Evolutionary conservation across 768 basidiomycete genomes (phyloP).

Genomic region (Kwoniella bestiolae): DNA sequence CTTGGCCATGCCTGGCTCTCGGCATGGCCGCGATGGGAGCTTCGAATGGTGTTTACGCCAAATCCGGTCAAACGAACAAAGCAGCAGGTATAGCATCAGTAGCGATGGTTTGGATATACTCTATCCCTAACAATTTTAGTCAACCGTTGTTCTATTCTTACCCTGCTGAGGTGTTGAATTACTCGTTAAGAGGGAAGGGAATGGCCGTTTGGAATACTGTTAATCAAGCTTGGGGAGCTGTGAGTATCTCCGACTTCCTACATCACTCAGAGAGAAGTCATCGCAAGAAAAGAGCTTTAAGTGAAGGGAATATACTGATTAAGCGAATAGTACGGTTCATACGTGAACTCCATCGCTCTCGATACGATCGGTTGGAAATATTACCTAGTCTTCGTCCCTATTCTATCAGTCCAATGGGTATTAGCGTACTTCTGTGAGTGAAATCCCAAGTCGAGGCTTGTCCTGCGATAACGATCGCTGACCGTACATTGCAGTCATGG

Average conservation of each 20-base stretch:
- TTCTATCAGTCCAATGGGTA: constrained; percentile 39
- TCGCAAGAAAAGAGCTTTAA: constrained; percentile 19
- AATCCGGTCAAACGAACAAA: constrained; percentile 13
- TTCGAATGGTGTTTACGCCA: neutral
- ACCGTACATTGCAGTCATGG: constrained; percentile 17
- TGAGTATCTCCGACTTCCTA: neutral
- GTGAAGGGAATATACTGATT: neutral
- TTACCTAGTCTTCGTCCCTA: constrained; percentile 47
- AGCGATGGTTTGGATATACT: constrained; percentile 13
- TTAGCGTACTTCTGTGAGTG: constrained; percentile 37
- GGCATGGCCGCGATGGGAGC: constrained; percentile 15
- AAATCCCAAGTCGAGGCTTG: neutral
- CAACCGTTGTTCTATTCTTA: constrained; percentile 20
- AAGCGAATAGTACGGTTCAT: constrained; percentile 7
- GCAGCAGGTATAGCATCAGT: constrained; percentile 55
- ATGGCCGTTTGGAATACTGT: constrained; percentile 32
- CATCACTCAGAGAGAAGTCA: too few species aligned
- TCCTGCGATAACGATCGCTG: neutral
- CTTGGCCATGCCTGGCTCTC: constrained; percentile 13
- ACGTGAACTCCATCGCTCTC: constrained; percentile 32
- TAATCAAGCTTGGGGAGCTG: constrained; percentile 13
- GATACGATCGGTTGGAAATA: constrained; percentile 33
- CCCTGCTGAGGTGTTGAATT: constrained; percentile 37
- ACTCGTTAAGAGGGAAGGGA: constrained; percentile 31
- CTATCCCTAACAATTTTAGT: neutral